Percentiles rank a stretch among this genome's conserved stretches.
Conservation (phyloP, 2,329 filamentous ascomycete species). For the Verticillium nubilum region DNA sequence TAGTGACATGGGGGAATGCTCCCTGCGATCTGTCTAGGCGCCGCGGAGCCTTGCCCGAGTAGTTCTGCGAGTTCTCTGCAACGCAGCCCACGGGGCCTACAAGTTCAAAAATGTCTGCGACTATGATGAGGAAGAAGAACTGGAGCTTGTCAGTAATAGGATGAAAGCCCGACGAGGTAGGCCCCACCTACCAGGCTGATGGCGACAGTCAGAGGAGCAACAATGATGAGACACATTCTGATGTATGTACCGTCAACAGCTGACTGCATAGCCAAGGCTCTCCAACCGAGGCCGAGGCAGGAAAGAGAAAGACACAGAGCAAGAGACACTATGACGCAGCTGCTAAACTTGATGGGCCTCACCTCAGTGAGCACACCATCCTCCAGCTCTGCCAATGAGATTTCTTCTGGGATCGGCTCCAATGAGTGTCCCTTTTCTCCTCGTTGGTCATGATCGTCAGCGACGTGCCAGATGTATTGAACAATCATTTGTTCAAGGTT, state of each 20-base stretch:
- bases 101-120: slow-evolving; percentile 33
- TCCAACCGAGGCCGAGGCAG: slow-evolving; percentile 51
- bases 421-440: slow-evolving; percentile 29
- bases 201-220: slow-evolving; percentile 51
- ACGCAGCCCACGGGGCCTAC: slow-evolving; percentile 39
- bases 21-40: slow-evolving; percentile 16
- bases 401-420: slow-evolving; percentile 12
- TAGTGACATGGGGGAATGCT: slow-evolving; percentile 32
- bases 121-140: slow-evolving; percentile 38
- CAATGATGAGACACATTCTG: slow-evolving; percentile 47
- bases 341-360: slow-evolving; percentile 46
- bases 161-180: fast-evolving
- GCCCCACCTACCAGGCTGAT: slow-evolving; percentile 34
- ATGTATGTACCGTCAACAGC: slow-evolving; percentile 45
- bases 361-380: slow-evolving; percentile 28
- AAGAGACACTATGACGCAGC: slow-evolving; percentile 43
- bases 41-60: slow-evolving; percentile 29
- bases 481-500: slow-evolving; percentile 48
- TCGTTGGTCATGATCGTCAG: slow-evolving; percentile 28
- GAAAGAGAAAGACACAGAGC: slow-evolving; percentile 46
- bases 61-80: slow-evolving; percentile 36
- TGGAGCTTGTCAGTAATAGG: slow-evolving; percentile 5
- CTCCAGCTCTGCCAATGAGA: slow-evolving; percentile 38
- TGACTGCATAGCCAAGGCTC: slow-evolving; percentile 47
- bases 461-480: slow-evolving; percentile 49